Percentiles rank a stretch among this genome's conserved stretches.
Evolutionary conservation across 768 basidiomycete genomes (phyloP).

Genomic region (Hygrophoropsis aurantiaca): DNA sequence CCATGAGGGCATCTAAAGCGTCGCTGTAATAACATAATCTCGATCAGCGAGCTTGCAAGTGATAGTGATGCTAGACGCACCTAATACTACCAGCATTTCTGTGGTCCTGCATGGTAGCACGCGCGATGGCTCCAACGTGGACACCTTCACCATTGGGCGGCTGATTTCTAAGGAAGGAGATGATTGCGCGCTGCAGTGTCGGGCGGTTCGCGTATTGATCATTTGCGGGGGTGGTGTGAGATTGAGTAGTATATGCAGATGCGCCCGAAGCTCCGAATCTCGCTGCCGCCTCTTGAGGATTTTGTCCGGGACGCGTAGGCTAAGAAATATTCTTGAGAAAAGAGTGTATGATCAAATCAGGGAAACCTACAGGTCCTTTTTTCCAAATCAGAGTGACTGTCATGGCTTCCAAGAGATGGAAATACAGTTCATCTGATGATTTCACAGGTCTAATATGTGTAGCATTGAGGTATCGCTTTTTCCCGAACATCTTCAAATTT

Average conservation of each 20-base stretch:
- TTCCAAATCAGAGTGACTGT: conserved; percentile 65
- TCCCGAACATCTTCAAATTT: conserved; percentile 75
- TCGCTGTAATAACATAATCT: conserved; percentile 46
- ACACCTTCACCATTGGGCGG: conserved; percentile 62
- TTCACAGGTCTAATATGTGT: conserved; percentile 66
- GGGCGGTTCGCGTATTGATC: conserved; percentile 60
- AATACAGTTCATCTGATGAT: conserved; percentile 77
- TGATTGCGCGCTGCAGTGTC: conserved; percentile 58
- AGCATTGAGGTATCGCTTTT: conserved; percentile 80
- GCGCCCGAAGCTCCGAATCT: conserved; percentile 11
- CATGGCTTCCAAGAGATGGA: conserved; percentile 78
- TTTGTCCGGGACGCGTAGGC: conserved; percentile 35
- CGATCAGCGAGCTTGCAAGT: conserved; percentile 2
- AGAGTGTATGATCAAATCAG: not conserved
- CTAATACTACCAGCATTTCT: conserved; percentile 61
- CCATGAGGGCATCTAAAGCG: conserved; percentile 76
- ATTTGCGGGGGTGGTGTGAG: conserved; percentile 24
- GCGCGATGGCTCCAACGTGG: conserved; percentile 70
- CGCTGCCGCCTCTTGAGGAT: conserved; percentile 10
- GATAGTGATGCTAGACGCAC: conserved; percentile 36
- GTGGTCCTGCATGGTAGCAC: conserved; percentile 49
- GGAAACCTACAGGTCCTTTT: conserved; percentile 57
- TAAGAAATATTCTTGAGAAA: conserved; percentile 14
- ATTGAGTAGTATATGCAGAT: conserved; percentile 46
- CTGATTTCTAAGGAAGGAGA: conserved; percentile 57